These are phyloP conservation scores for Brachypodium distachyon DNA, from an alignment of 202 grass and related monocot species.

Conservation along the genomic window DNA sequence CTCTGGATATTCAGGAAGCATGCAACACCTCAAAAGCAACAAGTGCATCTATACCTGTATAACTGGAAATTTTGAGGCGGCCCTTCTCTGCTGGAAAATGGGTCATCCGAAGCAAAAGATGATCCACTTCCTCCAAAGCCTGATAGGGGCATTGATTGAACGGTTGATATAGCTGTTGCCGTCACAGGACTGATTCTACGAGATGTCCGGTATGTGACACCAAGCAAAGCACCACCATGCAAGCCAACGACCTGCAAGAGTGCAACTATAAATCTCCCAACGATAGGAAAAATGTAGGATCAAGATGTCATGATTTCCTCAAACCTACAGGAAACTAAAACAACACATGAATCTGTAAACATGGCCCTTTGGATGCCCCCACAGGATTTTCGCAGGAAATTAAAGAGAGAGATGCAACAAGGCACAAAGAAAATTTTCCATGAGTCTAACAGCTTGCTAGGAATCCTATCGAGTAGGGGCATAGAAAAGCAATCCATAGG, in stretches of 20 bases:
- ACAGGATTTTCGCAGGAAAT: neutral
- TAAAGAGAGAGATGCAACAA: neutral
- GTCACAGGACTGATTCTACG: conserved; percentile 78
- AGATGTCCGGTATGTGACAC: conserved; percentile 92
- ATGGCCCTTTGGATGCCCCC: neutral
- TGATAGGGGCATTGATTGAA: conserved; percentile 89
- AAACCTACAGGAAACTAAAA: neutral
- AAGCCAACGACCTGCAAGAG: conserved; percentile 86
- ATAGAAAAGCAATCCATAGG: neutral
- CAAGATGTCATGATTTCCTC: neutral
- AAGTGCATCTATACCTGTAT: conserved; percentile 62
- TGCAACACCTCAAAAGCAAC: conserved; percentile 11
- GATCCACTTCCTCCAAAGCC: conserved; percentile 83
- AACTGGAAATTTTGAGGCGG: conserved; percentile 94
- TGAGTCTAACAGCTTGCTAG: neutral
- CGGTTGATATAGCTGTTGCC: conserved; percentile 89
- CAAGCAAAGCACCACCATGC: conserved; percentile 96
- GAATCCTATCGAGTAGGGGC: neutral
- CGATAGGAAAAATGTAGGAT: neutral
- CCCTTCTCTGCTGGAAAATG: conserved; percentile 81
- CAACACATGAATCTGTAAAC: neutral
- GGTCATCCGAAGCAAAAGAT: conserved; percentile 87
- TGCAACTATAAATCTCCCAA: neutral
- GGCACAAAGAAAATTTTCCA: neutral
- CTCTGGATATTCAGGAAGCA: neutral